Conservation (phyloP, 2,329 filamentous ascomycete species). For the Thielaviopsis punctulata region DNA sequence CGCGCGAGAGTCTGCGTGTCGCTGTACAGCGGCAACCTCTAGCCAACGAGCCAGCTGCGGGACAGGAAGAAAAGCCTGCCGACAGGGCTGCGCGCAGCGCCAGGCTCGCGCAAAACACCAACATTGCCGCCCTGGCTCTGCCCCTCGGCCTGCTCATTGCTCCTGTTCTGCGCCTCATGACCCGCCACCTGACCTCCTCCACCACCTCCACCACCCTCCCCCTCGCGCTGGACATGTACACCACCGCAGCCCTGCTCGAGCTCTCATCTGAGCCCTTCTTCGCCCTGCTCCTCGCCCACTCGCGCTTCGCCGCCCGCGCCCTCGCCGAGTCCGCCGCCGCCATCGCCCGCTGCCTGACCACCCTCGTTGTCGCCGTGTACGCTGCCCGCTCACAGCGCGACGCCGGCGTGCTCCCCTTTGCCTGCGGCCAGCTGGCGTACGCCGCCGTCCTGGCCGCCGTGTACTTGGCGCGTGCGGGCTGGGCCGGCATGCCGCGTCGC, state of each 20-base stretch:
- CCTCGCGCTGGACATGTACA: constrained; percentile 36
- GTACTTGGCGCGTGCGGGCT: constrained; percentile 47
- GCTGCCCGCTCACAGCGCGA: constrained; percentile 33
- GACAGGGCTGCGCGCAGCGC: constrained; percentile 10
- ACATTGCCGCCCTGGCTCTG: constrained; percentile 69
- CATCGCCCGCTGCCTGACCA: constrained; percentile 55
- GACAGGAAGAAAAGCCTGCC: constrained; percentile 8
- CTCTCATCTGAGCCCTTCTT: constrained; percentile 78
- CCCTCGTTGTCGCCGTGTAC: constrained; percentile 53
- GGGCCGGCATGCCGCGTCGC: constrained; percentile 36
- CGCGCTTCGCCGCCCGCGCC: constrained; percentile 66
- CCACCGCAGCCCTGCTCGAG: constrained; percentile 47
- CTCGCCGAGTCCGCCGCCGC: constrained; percentile 71
- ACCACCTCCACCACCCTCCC: constrained; percentile 40
- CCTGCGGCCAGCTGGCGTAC: constrained; percentile 69
- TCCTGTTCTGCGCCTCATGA: constrained; percentile 46
- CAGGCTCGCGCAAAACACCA: constrained; percentile 53
- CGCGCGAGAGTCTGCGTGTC: constrained; percentile 78
- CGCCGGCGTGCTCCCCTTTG: constrained; percentile 72
- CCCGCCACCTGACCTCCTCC: constrained; percentile 38
- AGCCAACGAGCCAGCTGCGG: constrained; percentile 20
- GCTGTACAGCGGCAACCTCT: constrained; percentile 60
- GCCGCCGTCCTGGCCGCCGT: constrained; percentile 49
- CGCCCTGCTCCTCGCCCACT: constrained; percentile 65
- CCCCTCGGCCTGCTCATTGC: constrained; percentile 49